These are phyloP conservation scores for Tolypocladium endophyticum DNA, from an alignment of 2,329 filamentous ascomycete genomes.

Conservation along the genomic window DNA sequence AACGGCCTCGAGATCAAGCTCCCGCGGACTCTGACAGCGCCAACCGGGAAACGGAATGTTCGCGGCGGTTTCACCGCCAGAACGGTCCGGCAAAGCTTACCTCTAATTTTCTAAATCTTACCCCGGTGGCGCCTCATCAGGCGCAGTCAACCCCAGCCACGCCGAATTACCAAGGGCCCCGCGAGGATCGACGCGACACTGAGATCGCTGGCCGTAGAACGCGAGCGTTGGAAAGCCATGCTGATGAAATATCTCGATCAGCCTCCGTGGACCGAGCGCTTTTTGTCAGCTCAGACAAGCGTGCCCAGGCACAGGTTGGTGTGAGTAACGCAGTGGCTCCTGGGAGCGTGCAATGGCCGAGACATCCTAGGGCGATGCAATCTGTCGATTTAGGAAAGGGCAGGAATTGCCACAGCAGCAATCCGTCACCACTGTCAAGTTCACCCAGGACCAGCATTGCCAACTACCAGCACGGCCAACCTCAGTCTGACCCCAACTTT, in stretches of 20 bases:
- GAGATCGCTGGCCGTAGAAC: constrained; percentile 23
- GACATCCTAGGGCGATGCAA: constrained; percentile 33
- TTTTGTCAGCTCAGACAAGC: constrained; percentile 51
- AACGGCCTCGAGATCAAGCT: constrained; percentile 1
- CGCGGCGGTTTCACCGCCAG: constrained; percentile 26
- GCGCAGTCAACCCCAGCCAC: constrained; percentile 22
- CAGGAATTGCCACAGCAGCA: constrained; percentile 15
- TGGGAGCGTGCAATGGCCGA: constrained; percentile 43
- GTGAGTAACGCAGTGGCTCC: constrained; percentile 51
- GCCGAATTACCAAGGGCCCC: constrained; percentile 22
- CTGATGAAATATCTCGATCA: constrained; percentile 42
- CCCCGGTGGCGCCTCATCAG: constrained; percentile 9
- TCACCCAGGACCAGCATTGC: constrained; percentile 19
- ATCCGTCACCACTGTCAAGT: constrained; percentile 28
- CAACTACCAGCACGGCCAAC: constrained; percentile 31
- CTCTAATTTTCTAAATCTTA: constrained; percentile 32
- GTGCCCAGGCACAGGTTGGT: constrained; percentile 52
- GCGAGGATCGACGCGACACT: constrained; percentile 32
- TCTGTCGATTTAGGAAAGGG: constrained; percentile 29
- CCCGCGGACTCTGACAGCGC: background rate
- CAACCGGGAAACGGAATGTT: constrained; percentile 1
- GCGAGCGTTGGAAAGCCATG: constrained; percentile 24
- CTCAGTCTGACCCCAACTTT: constrained; percentile 34
- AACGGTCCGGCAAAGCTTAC: constrained; percentile 30
- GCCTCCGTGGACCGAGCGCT: constrained; percentile 53